A percentile compares a stretch with the other conserved stretches of the same genome.
phyloP scores from a whole-genome alignment of 2,329 filamentous ascomycete genomes.

The Rhinocladiella mackenziei region DNA sequence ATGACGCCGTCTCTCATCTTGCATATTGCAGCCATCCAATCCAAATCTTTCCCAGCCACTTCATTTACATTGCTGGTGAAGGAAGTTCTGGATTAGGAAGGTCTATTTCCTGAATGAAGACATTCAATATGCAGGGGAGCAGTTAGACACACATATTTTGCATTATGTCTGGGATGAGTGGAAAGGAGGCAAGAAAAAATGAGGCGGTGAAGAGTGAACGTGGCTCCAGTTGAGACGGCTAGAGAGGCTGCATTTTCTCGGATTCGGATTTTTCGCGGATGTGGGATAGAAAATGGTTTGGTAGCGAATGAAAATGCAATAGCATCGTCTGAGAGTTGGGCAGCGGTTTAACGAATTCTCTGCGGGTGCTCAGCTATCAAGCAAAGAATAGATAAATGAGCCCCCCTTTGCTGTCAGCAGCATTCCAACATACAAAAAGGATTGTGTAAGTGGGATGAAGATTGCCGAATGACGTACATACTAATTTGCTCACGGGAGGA shows the following conservation, averaged over 20 bases:
- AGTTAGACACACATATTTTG: constrained; percentile 16
- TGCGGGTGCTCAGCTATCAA: too few species aligned
- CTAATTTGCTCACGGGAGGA: too few species aligned
- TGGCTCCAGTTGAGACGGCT: constrained; percentile 23
- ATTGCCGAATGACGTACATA: too few species aligned
- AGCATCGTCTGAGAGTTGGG: background rate
- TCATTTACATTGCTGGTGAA: constrained; percentile 17
- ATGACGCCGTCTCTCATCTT: constrained; percentile 25
- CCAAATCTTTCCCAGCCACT: constrained; percentile 22
- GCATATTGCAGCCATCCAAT: constrained; percentile 22
- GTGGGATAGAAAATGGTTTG: background rate
- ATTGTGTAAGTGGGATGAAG: too few species aligned
- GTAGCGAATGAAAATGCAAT: constrained; percentile 6
- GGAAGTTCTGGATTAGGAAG: constrained; percentile 23
- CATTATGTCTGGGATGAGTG: constrained; percentile 18
- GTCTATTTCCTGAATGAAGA: constrained; percentile 8
- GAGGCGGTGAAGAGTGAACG: constrained; percentile 24
- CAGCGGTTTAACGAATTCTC: background rate
- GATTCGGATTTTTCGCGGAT: constrained; percentile 11
- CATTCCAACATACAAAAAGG: too few species aligned
- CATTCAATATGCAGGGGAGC: constrained; percentile 17
- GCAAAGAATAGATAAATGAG: too few species aligned
- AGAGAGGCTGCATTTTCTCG: constrained; percentile 13
- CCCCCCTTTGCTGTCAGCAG: too few species aligned
- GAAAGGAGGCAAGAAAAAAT: constrained; percentile 13